Evolutionary conservation across 2,329 filamentous ascomycete species (phyloP).

Genomic region (Microascus cirrosus): DNA sequence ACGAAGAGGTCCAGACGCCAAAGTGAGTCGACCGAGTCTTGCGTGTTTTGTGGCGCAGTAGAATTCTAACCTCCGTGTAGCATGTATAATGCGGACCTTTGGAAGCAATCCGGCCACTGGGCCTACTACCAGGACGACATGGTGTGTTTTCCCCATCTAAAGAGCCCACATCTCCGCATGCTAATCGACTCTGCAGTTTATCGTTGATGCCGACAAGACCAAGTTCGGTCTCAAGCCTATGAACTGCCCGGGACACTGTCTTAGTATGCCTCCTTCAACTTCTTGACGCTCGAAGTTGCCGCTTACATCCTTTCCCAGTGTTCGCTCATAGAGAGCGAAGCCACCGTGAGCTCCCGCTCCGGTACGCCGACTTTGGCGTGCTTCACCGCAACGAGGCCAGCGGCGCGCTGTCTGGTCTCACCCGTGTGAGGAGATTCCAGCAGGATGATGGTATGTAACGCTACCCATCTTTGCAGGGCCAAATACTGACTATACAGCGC

Average conservation of each 20-base stretch:
- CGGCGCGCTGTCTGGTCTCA: slow-evolving; percentile 81
- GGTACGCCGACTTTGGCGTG: slow-evolving; percentile 92
- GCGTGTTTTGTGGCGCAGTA: neutral
- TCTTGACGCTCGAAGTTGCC: neutral
- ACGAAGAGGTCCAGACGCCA: slow-evolving; percentile 89
- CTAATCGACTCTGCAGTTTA: slow-evolving; percentile 19
- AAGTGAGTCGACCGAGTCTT: slow-evolving; percentile 23
- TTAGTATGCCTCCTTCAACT: slow-evolving; percentile 4
- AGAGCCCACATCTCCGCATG: neutral
- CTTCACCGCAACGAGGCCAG: slow-evolving; percentile 93
- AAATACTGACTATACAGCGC: slow-evolving; percentile 25
- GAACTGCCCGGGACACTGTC: slow-evolving; percentile 94
- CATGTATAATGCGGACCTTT: slow-evolving; percentile 88
- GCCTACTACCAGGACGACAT: slow-evolving; percentile 80
- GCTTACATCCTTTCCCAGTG: slow-evolving; percentile 4
- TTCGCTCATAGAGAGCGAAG: slow-evolving; percentile 10
- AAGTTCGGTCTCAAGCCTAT: slow-evolving; percentile 74
- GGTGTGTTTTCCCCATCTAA: slow-evolving; percentile 19
- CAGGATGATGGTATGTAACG: slow-evolving; percentile 61
- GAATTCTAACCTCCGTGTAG: slow-evolving; percentile 20
- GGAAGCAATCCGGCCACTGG: slow-evolving; percentile 96
- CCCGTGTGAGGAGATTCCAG: slow-evolving; percentile 85
- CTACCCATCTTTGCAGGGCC: neutral
- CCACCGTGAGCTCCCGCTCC: slow-evolving; percentile 68
- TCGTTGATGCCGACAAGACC: slow-evolving; percentile 67